Percentiles rank a stretch among this genome's conserved stretches.
phyloP scores from a whole-genome alignment of 495 filamentous ascomycete genomes.

The Pseudoneurospora amorphoporcata region DNA sequence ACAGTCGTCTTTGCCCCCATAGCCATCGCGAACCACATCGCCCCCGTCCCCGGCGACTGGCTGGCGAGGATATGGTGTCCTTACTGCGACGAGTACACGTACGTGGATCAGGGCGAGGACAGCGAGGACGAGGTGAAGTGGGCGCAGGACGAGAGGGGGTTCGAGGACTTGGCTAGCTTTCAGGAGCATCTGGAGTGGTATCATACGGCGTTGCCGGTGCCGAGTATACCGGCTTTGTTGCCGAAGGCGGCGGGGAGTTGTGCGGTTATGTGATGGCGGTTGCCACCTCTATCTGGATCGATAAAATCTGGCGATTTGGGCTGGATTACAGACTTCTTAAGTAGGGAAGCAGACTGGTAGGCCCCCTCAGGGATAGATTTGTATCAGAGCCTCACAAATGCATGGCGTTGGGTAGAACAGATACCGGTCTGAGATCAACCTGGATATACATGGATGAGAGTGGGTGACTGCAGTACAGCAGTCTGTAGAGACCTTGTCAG shows the following conservation, averaged over 20 bases:
- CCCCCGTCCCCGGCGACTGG: constrained; percentile 32
- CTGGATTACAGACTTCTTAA: background rate
- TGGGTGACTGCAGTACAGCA: background rate
- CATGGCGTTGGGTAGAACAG: background rate
- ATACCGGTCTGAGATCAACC: background rate
- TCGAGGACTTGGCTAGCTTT: constrained; percentile 28
- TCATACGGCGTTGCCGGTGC: constrained; percentile 27
- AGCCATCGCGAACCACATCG: constrained; percentile 39
- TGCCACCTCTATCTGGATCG: background rate
- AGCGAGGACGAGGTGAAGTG: constrained; percentile 32
- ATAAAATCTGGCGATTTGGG: background rate
- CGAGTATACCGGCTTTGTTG: constrained; percentile 9
- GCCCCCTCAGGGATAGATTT: background rate
- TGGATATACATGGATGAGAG: background rate
- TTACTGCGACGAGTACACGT: constrained; percentile 38
- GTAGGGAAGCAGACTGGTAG: background rate
- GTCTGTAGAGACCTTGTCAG: background rate
- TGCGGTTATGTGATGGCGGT: constrained; percentile 26
- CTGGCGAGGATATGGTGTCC: constrained; percentile 33
- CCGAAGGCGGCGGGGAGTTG: constrained; percentile 15
- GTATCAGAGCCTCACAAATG: background rate
- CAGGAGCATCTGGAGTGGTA: constrained; percentile 39
- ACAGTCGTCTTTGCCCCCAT: constrained; percentile 37
- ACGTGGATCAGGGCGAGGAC: constrained; percentile 34
- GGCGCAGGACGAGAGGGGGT: constrained; percentile 31